A percentile compares a stretch with the other conserved stretches of the same genome.
Evolutionary conservation across 306 rosid species (phyloP).

Genomic region (Rosa persica): DNA sequence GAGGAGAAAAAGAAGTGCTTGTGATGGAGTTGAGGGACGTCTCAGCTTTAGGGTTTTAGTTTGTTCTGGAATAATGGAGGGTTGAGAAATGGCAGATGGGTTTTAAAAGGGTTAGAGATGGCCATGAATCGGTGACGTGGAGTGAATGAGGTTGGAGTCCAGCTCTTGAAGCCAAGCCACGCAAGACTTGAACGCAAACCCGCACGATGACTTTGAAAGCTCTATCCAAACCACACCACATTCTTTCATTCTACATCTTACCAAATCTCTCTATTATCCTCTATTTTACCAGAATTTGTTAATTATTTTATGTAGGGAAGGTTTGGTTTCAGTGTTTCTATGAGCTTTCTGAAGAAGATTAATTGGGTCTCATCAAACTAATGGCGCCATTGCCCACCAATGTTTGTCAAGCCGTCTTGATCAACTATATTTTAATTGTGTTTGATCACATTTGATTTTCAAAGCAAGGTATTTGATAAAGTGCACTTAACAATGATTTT

Average conservation of each 20-base stretch:
- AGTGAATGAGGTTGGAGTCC: slow-evolving; percentile 53
- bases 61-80: slow-evolving; percentile 31
- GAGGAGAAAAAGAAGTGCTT: background rate
- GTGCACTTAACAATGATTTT: background rate
- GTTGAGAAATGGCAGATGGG: slow-evolving; percentile 21
- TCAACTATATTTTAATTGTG: background rate
- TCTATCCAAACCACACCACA: slow-evolving; percentile 43
- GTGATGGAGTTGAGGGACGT: background rate
- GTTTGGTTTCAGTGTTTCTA: background rate
- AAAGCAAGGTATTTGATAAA: background rate
- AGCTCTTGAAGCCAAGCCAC: slow-evolving; percentile 58
- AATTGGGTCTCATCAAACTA: background rate
- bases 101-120: slow-evolving; percentile 19
- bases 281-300: slow-evolving; percentile 3
- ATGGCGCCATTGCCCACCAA: slow-evolving; percentile 6
- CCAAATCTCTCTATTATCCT: slow-evolving; percentile 31
- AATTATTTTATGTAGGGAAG: background rate
- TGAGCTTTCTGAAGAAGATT: background rate
- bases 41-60: slow-evolving; percentile 14
- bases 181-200: slow-evolving; percentile 49
- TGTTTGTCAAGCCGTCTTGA: background rate
- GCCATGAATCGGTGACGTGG: slow-evolving; percentile 46
- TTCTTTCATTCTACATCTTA: slow-evolving; percentile 22
- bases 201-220: slow-evolving; percentile 52
- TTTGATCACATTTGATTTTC: background rate